phyloP scores from a whole-genome alignment of 176 grass and related monocot genomes.

The Alopecurus myosuroides region DNA sequence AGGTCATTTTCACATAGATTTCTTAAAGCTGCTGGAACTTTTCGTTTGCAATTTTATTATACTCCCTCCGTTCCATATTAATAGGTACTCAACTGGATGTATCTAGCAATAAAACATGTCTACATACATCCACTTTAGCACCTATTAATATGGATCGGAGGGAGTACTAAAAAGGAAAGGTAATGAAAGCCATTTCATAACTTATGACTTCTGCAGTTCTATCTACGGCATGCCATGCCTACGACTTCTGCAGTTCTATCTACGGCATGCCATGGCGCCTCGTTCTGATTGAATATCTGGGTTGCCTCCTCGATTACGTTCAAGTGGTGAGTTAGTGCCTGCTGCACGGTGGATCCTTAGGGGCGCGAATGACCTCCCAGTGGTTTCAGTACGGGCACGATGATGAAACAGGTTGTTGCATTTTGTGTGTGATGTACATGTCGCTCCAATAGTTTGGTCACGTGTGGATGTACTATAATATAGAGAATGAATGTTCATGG shows the following conservation, averaged over 20 bases:
- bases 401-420: background rate
- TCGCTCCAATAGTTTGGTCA: background rate
- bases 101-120: too few relatives aligned
- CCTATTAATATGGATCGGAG: too few relatives aligned
- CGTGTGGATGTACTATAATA: background rate
- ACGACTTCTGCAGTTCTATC: background rate
- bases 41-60: background rate
- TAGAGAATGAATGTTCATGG: background rate
- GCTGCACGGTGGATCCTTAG: background rate
- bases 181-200: background rate
- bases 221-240: background rate
- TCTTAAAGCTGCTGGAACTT: background rate
- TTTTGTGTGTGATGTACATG: slow-evolving; percentile 7
- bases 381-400: background rate
- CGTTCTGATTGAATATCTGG: background rate
- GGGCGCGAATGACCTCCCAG: background rate
- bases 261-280: background rate
- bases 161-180: background rate
- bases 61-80: too few relatives aligned
- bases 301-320: background rate
- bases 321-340: background rate
- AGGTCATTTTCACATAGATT: background rate
- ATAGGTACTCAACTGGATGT: too few relatives aligned
- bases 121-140: too few relatives aligned
- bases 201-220: background rate